Conservation (phyloP, 495 filamentous ascomycete genomes). For the Penicillium cataractarum region DNA sequence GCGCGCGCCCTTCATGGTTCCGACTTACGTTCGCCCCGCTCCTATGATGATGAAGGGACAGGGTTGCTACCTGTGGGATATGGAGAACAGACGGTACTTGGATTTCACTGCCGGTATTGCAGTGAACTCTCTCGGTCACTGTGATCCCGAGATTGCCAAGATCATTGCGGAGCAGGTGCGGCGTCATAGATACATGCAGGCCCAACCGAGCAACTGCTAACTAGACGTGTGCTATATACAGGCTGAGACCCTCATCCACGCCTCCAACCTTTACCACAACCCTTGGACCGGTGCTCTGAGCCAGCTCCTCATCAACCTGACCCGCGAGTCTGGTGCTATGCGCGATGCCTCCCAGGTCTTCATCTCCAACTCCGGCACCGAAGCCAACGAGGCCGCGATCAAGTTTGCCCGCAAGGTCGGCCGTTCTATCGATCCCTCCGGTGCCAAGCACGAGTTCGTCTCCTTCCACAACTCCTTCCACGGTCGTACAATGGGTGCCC, state of each 20-base stretch:
- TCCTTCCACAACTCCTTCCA: conserved; percentile 93
- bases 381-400: conserved; percentile 97
- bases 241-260: conserved; percentile 80
- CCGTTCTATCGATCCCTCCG: conserved; percentile 68
- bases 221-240: conserved; percentile 26
- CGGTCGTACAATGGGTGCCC: conserved; percentile 89
- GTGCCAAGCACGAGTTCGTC: conserved; percentile 79
- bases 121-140: conserved; percentile 90
- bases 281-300: conserved; percentile 88
- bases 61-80: conserved; percentile 86
- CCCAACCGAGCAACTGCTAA: conserved; percentile 21
- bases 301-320: conserved; percentile 79
- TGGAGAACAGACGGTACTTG: conserved; percentile 85
- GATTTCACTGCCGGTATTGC: conserved; percentile 97
- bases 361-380: conserved; percentile 90
- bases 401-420: conserved; percentile 95
- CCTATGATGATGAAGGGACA: conserved; percentile 86
- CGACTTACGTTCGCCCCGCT: conserved; percentile 89
- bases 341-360: conserved; percentile 80
- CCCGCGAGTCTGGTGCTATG: conserved; percentile 75
- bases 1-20: conserved; percentile 84
- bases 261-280: conserved; percentile 95
- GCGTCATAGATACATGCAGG: background rate
- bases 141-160: conserved; percentile 69
- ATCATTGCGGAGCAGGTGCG: conserved; percentile 75